These are phyloP conservation scores for Nigrograna mackinnonii DNA, from an alignment of 2,329 filamentous ascomycete species.

Conservation along the genomic window DNA sequence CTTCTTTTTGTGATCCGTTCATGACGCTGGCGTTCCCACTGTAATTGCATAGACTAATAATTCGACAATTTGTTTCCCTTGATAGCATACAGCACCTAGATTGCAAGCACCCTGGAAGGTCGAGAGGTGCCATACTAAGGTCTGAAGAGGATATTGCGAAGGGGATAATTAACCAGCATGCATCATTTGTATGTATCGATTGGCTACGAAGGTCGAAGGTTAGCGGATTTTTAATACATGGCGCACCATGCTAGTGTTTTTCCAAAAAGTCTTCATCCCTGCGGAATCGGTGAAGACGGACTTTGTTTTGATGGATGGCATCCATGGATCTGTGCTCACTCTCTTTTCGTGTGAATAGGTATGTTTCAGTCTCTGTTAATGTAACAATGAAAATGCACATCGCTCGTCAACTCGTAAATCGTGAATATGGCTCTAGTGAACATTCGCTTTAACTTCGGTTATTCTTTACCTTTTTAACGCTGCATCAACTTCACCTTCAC, in stretches of 20 bases:
- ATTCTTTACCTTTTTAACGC: background rate
- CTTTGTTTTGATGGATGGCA: conserved; percentile 24
- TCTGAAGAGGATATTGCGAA: conserved; percentile 24
- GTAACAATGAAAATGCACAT: conserved; percentile 24
- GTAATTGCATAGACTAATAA: conserved; percentile 44
- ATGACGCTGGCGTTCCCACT: conserved; percentile 40
- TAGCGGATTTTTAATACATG: conserved; percentile 38
- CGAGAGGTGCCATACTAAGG: conserved; percentile 22
- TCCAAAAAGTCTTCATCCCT: conserved; percentile 9
- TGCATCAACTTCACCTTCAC: background rate
- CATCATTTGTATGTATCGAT: conserved; percentile 40
- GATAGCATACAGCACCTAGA: conserved; percentile 34
- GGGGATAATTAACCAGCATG: conserved; percentile 31
- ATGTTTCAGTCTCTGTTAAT: conserved; percentile 19
- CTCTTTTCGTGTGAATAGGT: conserved; percentile 31
- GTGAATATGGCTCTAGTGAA: background rate
- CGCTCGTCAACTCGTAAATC: no score
- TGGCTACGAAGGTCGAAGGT: conserved; percentile 31
- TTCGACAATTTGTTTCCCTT: conserved; percentile 32
- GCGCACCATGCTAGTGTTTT: conserved; percentile 24
- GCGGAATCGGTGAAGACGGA: conserved; percentile 18
- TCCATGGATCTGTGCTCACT: conserved; percentile 27
- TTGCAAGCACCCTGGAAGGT: conserved; percentile 22
- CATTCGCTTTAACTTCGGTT: background rate
- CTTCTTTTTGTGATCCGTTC: conserved; percentile 49